Percentiles rank a stretch among this genome's conserved stretches.
Evolutionary conservation across 2,329 filamentous ascomycete species (phyloP).

Genomic region (Biscogniauxia mediterranea): DNA sequence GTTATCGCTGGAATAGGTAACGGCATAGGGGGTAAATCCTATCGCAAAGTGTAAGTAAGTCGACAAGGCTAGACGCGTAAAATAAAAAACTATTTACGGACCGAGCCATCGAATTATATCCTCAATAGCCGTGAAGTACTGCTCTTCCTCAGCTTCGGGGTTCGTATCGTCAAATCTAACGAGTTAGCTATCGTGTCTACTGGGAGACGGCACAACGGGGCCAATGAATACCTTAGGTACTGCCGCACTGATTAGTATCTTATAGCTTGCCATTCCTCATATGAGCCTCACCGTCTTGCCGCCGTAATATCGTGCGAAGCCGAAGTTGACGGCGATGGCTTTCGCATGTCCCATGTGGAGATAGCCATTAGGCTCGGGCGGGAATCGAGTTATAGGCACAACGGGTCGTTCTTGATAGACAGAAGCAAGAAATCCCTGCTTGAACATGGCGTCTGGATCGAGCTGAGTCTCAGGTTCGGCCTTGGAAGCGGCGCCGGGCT

Average conservation of each 20-base stretch:
- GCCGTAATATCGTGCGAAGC: conserved; percentile 81
- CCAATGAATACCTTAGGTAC: not conserved
- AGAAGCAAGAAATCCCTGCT: conserved; percentile 66
- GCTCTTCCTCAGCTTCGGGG: conserved; percentile 86
- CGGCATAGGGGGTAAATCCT: conserved; percentile 67
- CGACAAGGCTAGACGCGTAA: not conserved
- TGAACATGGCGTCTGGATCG: conserved; percentile 71
- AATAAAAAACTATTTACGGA: not conserved
- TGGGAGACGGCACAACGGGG: not conserved
- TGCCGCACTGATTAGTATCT: conserved; percentile 55
- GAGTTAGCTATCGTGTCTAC: conserved; percentile 3
- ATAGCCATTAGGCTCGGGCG: conserved; percentile 88
- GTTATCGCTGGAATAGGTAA: conserved; percentile 89
- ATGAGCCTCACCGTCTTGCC: conserved; percentile 53
- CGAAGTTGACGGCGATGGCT: conserved; percentile 95
- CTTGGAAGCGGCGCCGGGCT: conserved; percentile 37
- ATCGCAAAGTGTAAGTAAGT: not conserved
- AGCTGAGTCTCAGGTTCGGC: conserved; percentile 45
- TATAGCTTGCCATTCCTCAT: not conserved
- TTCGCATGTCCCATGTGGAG: conserved; percentile 93
- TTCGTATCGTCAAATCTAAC: conserved; percentile 76
- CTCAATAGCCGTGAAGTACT: conserved; percentile 84
- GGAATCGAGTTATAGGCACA: conserved; percentile 68
- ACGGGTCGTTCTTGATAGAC: conserved; percentile 63
- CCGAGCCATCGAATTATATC: conserved; percentile 85